Conservation (phyloP, 345 rosid genomes). For the Ceriops decandra region DNA sequence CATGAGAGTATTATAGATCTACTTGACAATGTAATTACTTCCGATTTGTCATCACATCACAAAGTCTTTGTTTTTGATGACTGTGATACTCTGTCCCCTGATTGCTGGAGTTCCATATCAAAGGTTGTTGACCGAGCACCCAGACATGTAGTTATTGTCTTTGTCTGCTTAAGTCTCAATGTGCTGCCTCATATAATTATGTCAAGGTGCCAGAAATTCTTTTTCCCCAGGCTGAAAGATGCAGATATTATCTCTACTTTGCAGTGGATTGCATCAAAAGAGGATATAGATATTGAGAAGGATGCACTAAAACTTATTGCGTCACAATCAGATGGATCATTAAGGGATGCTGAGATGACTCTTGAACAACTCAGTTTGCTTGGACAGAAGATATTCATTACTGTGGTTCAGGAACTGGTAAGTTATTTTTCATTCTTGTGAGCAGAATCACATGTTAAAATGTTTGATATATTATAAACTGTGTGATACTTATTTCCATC, state of each 20-base stretch:
- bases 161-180: constrained; percentile 82
- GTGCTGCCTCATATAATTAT: constrained; percentile 84
- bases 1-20: constrained; percentile 62
- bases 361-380: constrained; percentile 88
- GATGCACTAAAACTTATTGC: constrained; percentile 91
- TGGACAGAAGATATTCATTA: constrained; percentile 77
- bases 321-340: constrained; percentile 93
- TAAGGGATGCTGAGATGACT: constrained; percentile 96
- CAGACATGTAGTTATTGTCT: constrained; percentile 68
- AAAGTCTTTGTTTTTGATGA: constrained; percentile 75
- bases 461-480: not conserved
- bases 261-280: constrained; percentile 72
- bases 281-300: constrained; percentile 63
- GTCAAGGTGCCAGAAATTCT: constrained; percentile 94
- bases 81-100: constrained; percentile 69
- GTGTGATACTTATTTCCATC: not conserved
- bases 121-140: constrained; percentile 82
- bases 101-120: constrained; percentile 80
- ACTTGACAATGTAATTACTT: constrained; percentile 58
- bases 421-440: constrained; percentile 12
- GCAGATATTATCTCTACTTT: constrained; percentile 72
- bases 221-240: constrained; percentile 89
- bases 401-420: constrained; percentile 94
- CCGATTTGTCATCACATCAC: constrained; percentile 52
- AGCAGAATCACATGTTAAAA: not conserved